Evolutionary conservation across 305 asterid genomes (phyloP), one percentile per base, ranked within the genome.

Genomic region (Ajuga reptans): DNA sequence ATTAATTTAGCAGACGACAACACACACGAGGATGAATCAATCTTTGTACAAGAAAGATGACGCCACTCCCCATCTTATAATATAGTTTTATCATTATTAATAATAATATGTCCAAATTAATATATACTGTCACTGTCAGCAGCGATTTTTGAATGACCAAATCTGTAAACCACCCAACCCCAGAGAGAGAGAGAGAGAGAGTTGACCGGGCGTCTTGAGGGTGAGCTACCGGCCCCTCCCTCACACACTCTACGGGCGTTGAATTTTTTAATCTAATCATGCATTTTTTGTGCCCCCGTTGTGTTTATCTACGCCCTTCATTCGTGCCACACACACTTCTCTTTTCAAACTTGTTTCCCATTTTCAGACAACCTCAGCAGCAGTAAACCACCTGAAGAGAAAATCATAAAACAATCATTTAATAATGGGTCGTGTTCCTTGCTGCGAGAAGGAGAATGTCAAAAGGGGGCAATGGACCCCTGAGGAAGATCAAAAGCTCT

Each of bases 381-480:
- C 74, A 39, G 31, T 29, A 53, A n/a, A 33, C 39, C 4, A 39
- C 29, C 58, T 27, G 0, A 1, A 36, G 16, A 36, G 16, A 12
- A 9, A 50, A 24, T 6, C 52, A 34, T 29, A 3, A 31, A 31
- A 31, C 1, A 31, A 5, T 5, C 36, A 31, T 0, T 10, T 10
- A 52, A 68, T 31, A 6, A 89, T 93, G 99, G 99, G 99, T 0
- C 55, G 99, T 45, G 81, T 91, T 24, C 96, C 96, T 0, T 94
- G 99, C 77, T 94, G 97, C 72, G 97, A 91, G 72, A 94, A 94
- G 72, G 97, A 89, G 9, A 87, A 78, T 24, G 96, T 91, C 41
- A 91, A 91, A 73, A 78, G 93, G 27, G 99, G 99, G 31, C 99
- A 94, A 62, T 94, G 99, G 99, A 94, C 96, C 0, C 91, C 96